Evolutionary conservation across 495 filamentous ascomycete genomes (phyloP), one percentile per base, ranked within the genome.

Genomic region (Aspergillus ostianus): DNA sequence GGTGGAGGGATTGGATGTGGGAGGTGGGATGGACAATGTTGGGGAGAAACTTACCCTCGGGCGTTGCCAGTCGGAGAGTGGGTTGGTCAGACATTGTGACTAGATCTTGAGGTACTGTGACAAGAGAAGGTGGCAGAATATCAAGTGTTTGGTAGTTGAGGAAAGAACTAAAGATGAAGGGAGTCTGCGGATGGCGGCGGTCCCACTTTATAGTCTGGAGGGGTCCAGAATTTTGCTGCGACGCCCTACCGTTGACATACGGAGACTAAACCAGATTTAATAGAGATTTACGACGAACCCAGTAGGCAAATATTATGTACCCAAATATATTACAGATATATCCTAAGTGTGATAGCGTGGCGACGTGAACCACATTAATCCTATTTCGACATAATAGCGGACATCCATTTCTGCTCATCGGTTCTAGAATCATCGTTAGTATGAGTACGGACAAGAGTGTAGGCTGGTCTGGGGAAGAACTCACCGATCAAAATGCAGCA

Each of bases 401-500:
- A 83, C 75, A 90, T 87, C 91, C 90, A 96, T 68, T 90, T 92
- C 72, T 95, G 87, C 73, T 93, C 89, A 68, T 97, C 92, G 59
- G 85, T 83, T 70, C 90, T 92, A 62, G 10, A 17, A 56, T 27
- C 29, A 26, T 9, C 49, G 19, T 66, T 47, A 69, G 66, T 58
- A 57, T 32, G 41, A 23, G 23, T 23, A 32, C 4, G 2, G 2
- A 26, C 6, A n/a, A 9, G 18, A 10, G 18, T 53, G 20, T 32
- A 15, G 21, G 47, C 23, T 26, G 23, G 23, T 52, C 21, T 30
- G 15, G 27, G 23, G 52, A 44, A 19, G 18, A 23, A 67, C 90
- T 72, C 74, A 95, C 90, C 87, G 84, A 70, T 97, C 91, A 76
- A 98, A 96, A 73, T 91, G 88, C 59, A 98, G 80, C 65, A 98